Percentiles rank a stretch among this genome's conserved stretches.
Conservation (phyloP, 2,329 filamentous ascomycete species). For the Byssothecium circinans region DNA sequence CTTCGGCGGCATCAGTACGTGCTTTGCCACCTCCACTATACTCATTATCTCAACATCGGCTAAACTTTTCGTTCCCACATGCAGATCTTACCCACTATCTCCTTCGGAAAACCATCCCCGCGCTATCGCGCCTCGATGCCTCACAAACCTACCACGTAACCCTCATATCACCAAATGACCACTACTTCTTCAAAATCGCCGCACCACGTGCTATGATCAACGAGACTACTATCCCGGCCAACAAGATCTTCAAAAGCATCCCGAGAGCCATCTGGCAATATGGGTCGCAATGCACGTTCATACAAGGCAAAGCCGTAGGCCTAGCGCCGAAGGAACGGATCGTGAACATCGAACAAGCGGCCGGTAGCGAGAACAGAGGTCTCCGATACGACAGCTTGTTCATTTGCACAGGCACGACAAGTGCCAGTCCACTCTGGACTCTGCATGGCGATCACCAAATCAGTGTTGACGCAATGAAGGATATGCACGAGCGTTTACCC, state of each 20-base stretch:
- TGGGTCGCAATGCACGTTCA: constrained; percentile 28
- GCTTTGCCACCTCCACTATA: constrained; percentile 37
- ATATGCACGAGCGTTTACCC: constrained; percentile 27
- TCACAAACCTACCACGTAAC: constrained; percentile 32
- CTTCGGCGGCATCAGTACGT: constrained; percentile 37
- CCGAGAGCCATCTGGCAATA: constrained; percentile 36
- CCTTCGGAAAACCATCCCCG: constrained; percentile 32
- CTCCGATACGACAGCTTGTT: constrained; percentile 39
- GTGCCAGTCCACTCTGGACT: constrained; percentile 33
- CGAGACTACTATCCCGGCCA: constrained; percentile 26
- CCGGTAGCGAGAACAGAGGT: constrained; percentile 3
- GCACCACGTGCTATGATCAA: constrained; percentile 40
- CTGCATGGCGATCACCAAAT: constrained; percentile 36
- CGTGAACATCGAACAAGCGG: constrained; percentile 19
- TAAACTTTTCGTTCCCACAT: no score
- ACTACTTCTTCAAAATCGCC: constrained; percentile 45
- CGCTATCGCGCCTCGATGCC: constrained; percentile 20
- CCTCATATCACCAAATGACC: constrained; percentile 38
- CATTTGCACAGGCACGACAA: constrained; percentile 38
- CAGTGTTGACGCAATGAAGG: constrained; percentile 29
- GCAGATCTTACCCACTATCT: constrained; percentile 37
- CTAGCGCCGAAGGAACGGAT: constrained; percentile 15
- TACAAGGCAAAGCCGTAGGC: constrained; percentile 33
- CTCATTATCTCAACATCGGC: no score
- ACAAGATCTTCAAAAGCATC: constrained; percentile 38